A percentile compares a stretch with the other conserved stretches of the same genome.
Evolutionary conservation across 768 basidiomycete genomes (phyloP).

Genomic region (Tylopilus subfusipes): DNA sequence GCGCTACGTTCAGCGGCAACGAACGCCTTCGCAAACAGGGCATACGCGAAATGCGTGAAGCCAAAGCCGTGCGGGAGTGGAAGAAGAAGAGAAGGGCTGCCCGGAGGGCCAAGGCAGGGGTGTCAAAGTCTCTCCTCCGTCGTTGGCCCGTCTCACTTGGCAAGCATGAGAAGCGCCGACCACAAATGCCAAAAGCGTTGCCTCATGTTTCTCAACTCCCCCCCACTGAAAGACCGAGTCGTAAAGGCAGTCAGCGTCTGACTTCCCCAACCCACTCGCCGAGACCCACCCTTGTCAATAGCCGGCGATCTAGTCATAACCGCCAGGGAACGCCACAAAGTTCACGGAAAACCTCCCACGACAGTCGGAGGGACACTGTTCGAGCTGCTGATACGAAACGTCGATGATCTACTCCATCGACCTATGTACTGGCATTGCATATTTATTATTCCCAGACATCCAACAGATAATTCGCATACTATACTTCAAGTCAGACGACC

Average conservation of each 20-base stretch:
- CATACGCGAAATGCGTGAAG: conserved; percentile 67
- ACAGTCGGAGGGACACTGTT: conserved; percentile 9
- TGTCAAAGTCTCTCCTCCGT: conserved; percentile 15
- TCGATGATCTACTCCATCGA: background rate
- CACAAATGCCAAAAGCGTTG: conserved; percentile 7
- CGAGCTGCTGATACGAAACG: conserved; percentile 7
- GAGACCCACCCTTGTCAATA: conserved; percentile 11
- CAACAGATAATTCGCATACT: conserved; percentile 6
- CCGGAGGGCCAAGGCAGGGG: conserved; percentile 15
- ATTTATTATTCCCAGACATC: conserved; percentile 13
- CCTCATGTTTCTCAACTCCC: conserved; percentile 8
- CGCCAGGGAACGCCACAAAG: conserved; percentile 10
- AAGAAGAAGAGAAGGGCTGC: conserved; percentile 27
- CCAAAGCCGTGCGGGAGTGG: conserved; percentile 34
- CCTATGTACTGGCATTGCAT: conserved; percentile 8
- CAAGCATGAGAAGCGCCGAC: conserved; percentile 6
- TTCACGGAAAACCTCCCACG: conserved; percentile 20
- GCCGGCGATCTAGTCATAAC: conserved; percentile 20
- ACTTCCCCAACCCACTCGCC: conserved; percentile 16
- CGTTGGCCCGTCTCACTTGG: conserved; percentile 29
- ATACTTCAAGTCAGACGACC: background rate
- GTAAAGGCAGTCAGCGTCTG: conserved; percentile 6
- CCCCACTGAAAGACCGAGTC: conserved; percentile 10
- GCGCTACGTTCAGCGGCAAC: conserved; percentile 65
- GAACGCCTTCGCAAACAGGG: conserved; percentile 62